Evolutionary conservation across 2,329 filamentous ascomycete species (phyloP), one percentile per base, ranked within the genome.

Genomic region (Alternaria arborescens): DNA sequence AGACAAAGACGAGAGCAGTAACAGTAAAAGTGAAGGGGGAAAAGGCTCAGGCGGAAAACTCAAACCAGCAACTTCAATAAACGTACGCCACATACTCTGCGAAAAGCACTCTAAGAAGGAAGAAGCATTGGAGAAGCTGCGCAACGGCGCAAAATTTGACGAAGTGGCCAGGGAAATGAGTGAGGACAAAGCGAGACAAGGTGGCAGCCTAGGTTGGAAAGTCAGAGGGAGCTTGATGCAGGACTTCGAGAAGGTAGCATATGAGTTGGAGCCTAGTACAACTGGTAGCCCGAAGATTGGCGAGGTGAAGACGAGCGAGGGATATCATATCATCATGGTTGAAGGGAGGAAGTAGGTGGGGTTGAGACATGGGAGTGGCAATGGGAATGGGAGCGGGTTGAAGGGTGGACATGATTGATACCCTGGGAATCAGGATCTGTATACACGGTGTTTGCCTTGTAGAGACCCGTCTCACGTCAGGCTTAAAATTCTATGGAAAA

Each of bases 261-360:
- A 89, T 76, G 86, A 84, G 26, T 82, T 94, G 36, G 87, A 90
- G 68, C 80, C 85, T 1, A 92, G 89, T 71, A 88, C 88, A 8
- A 89, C 87, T 12, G 82, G 76, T 12, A 88, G 80, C 60, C 89
- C 91, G 2, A 89, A 88, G 72, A 85, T 86, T 72, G 90, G 82
- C 1, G 89, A 93, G 80, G 88, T 84, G 22, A 93, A 91, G 83
- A 93, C 91, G 1, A 84, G 82, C 1, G 89, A 91, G 79, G 91
- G 91, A 1, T 93, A 93, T 81, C 91, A 94, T 77, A 88, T 94
- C 65, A 87, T 94, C 66, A 92, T 93, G 88, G 91, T 93, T 3
- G 88, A 89, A 71, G 88, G 87, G 51, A 80, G 87, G 73, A 88
- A 88, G 75, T 74, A 46, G 52, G 50, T n/a, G n/a, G 11, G 7